These are phyloP conservation scores for Paramecium primaurelia DNA, from an alignment of 73 alveolate species.

Conservation along the genomic window DNA sequence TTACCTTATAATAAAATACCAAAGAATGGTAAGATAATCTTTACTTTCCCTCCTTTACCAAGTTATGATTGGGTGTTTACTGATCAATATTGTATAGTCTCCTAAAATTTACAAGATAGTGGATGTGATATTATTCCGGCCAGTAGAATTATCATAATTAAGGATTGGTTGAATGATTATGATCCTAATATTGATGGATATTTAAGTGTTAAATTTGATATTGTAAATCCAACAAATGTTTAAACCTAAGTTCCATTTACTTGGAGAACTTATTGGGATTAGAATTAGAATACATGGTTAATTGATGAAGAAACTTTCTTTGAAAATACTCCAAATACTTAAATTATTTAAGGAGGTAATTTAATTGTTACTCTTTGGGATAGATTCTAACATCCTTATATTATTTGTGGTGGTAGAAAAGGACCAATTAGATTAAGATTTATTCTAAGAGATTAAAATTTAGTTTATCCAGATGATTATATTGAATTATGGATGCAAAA, in stretches of 20 bases:
- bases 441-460: constrained; percentile 21
- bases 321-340: not conserved
- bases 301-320: not conserved
- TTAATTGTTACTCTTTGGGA: constrained; percentile 6
- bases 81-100: constrained; percentile 16
- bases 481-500: constrained; percentile 13
- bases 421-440: constrained; percentile 49
- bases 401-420: constrained; percentile 48
- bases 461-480: constrained; percentile 42
- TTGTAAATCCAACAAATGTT: constrained; percentile 19
- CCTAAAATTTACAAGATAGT: constrained; percentile 1
- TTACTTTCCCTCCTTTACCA: not conserved
- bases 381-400: constrained; percentile 37
- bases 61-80: constrained; percentile 45
- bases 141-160: not conserved
- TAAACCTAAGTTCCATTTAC: not conserved
- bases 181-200: constrained; percentile 54
- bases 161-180: constrained; percentile 50
- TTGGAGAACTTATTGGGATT: constrained; percentile 33
- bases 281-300: not conserved
- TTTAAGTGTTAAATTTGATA: constrained; percentile 8
- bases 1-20: constrained; percentile 54
- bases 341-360: not conserved
- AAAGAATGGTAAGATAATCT: constrained; percentile 27
- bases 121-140: constrained; percentile 46